A percentile compares a stretch with the other conserved stretches of the same genome.
These are phyloP conservation scores for Trametes villosa DNA, from an alignment of 768 basidiomycete species.

Conservation along the genomic window DNA sequence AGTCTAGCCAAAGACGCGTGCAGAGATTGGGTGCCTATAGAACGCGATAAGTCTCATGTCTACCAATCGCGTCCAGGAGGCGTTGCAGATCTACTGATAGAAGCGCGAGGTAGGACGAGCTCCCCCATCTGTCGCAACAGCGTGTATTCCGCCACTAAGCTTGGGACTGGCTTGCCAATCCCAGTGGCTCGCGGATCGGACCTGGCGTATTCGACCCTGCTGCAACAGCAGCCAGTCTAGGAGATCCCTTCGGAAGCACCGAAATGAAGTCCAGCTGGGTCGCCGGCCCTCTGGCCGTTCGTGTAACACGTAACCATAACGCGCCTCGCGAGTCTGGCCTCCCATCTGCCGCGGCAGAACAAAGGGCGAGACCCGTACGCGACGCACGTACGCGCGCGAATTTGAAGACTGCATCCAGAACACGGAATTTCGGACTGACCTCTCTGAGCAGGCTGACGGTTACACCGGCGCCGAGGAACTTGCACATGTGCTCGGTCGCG, in stretches of 20 bases:
- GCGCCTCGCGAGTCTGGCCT: slow-evolving; percentile 4
- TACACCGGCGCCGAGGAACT: slow-evolving; percentile 84
- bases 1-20: slow-evolving; percentile 80
- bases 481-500: slow-evolving; percentile 77
- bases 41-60: slow-evolving; percentile 23
- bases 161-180: not conserved
- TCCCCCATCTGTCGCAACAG: not conserved
- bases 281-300: not conserved
- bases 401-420: too few relatives aligned
- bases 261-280: slow-evolving; percentile 9
- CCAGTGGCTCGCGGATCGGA: slow-evolving; percentile 2
- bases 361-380: slow-evolving; percentile 3
- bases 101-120: not conserved
- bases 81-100: not conserved
- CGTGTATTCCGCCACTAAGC: not conserved
- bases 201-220: not conserved
- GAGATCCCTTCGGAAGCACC: slow-evolving; percentile 7
- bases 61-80: not conserved
- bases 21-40: slow-evolving; percentile 76
- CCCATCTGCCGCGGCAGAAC: not conserved
- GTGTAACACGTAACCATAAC: slow-evolving; percentile 13
- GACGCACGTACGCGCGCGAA: not conserved
- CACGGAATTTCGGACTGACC: slow-evolving; percentile 50
- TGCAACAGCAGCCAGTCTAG: not conserved
- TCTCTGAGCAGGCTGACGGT: slow-evolving; percentile 72